A percentile compares a stretch with the other conserved stretches of the same genome.
Evolutionary conservation across 2,329 filamentous ascomycete genomes (phyloP).

Genomic region (Mycogone perniciosa): DNA sequence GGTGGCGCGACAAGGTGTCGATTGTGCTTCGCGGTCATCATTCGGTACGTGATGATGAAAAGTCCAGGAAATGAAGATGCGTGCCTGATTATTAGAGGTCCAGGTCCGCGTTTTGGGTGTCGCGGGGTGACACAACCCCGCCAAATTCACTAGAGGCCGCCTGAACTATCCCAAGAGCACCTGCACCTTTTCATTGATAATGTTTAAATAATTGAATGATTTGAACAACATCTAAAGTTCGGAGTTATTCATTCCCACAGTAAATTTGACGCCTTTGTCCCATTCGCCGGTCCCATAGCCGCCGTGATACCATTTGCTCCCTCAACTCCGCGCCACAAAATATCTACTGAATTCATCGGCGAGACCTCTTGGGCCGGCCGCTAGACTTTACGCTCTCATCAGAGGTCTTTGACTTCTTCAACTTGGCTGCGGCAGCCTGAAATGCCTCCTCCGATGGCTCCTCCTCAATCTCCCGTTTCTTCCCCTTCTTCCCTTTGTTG

Average conservation of each 20-base stretch:
- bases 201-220: too few relatives aligned
- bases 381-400: not conserved
- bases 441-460: conserved; percentile 57
- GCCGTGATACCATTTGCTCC: not conserved
- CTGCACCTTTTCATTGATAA: too few relatives aligned
- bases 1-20: not conserved
- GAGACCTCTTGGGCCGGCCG: conserved; percentile 7
- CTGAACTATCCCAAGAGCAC: too few relatives aligned
- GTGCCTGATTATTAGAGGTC: too few relatives aligned
- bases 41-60: not conserved
- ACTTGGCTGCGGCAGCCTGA: conserved; percentile 47
- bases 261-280: too few relatives aligned
- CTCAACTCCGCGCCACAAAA: not conserved
- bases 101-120: too few relatives aligned
- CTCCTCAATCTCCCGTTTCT: conserved; percentile 50
- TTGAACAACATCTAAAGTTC: too few relatives aligned
- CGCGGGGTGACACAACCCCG: too few relatives aligned
- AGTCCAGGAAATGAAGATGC: not conserved
- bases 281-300: too few relatives aligned
- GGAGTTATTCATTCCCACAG: too few relatives aligned
- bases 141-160: too few relatives aligned
- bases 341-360: not conserved
- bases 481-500: conserved; percentile 44
- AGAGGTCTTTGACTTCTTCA: conserved; percentile 26
- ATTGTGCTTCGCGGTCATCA: not conserved